These are phyloP conservation scores for Leishmania turanica DNA, from an alignment of 208 protist genomes.

Conservation along the genomic window DNA sequence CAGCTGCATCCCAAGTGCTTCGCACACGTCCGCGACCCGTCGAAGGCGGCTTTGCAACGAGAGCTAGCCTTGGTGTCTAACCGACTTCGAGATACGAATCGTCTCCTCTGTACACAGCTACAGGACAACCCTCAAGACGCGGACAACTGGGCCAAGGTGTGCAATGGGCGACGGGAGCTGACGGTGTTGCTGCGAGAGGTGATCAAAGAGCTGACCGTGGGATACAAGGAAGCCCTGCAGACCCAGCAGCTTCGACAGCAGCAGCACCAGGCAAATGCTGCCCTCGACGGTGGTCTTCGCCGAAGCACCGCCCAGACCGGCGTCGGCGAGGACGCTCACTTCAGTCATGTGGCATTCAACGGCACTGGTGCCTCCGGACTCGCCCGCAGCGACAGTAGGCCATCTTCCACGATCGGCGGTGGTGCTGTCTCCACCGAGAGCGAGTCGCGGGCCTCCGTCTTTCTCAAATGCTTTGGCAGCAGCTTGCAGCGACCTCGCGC, in stretches of 20 bases:
- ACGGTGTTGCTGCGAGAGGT: constrained; percentile 65
- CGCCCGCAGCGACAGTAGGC: constrained; percentile 24
- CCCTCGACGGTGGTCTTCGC: background rate
- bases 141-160: constrained; percentile 93
- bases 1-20: constrained; percentile 42
- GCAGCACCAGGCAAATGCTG: background rate
- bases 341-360: background rate
- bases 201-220: constrained; percentile 75
- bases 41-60: constrained; percentile 49
- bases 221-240: constrained; percentile 54
- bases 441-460: constrained; percentile 25
- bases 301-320: background rate
- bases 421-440: constrained; percentile 13
- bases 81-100: constrained; percentile 80
- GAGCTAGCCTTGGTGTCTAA: constrained; percentile 69
- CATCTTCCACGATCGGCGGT: constrained; percentile 13
- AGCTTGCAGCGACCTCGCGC: constrained; percentile 58
- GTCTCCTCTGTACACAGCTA: constrained; percentile 84
- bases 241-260: constrained; percentile 28
- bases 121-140: constrained; percentile 91
- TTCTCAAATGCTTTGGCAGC: constrained; percentile 66
- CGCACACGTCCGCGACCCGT: constrained; percentile 23
- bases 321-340: constrained; percentile 4
- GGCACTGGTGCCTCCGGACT: constrained; percentile 13
- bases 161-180: constrained; percentile 83